A percentile compares a stretch with the other conserved stretches of the same genome.
phyloP scores from a whole-genome alignment of 169 alveolate genomes.

The Theileria annulata region DNA sequence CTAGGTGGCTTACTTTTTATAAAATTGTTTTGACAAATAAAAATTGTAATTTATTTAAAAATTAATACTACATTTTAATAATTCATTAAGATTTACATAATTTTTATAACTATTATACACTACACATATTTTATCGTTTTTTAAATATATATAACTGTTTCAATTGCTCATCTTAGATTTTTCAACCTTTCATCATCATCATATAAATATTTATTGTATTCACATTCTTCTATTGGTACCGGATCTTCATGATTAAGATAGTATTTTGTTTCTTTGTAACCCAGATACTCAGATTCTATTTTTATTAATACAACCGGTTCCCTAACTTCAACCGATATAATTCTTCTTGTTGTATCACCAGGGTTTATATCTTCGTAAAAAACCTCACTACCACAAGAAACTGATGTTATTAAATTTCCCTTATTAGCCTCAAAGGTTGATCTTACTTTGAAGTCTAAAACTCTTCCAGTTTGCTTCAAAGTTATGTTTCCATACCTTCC shows the following conservation, averaged over 20 bases:
- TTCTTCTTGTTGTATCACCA: neutral
- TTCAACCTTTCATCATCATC: neutral
- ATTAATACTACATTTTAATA: neutral
- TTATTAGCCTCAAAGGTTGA: neutral
- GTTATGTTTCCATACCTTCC: neutral
- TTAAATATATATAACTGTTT: neutral
- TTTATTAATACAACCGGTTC: neutral
- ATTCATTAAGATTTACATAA: neutral
- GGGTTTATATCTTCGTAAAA: neutral
- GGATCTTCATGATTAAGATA: neutral
- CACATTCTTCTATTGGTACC: neutral
- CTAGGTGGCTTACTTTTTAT: conserved; percentile 84
- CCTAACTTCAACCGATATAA: neutral
- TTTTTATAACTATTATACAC: neutral
- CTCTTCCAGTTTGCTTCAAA: neutral
- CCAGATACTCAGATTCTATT: neutral
- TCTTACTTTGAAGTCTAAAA: neutral
- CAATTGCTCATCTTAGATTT: neutral
- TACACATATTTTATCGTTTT: neutral
- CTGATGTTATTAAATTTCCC: neutral
- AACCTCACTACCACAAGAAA: neutral
- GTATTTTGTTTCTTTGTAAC: neutral
- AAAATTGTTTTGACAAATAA: neutral
- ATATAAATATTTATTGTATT: neutral
- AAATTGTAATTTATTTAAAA: too few relatives aligned